Base-by-base conservation (phyloP, 176 grass and related monocot species). In the Aegilops speltoides region DNA sequence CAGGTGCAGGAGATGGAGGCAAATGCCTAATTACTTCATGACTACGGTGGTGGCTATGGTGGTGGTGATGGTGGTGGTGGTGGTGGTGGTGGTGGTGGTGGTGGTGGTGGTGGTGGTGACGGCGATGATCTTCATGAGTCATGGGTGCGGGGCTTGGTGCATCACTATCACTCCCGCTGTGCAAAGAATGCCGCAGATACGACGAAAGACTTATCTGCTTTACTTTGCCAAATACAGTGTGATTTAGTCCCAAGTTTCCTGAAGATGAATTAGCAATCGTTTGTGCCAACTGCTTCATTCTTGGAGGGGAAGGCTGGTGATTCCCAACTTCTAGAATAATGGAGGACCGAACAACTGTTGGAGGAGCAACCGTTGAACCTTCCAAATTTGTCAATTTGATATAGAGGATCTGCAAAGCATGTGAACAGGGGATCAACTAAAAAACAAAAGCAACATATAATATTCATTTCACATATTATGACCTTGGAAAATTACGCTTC, bases 151-250 rank as follows among this genome's bases (percentile, higher is more conserved):
- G 93, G 90, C 80, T 87, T 62, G 95, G 84, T 83, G 93, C 83
- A 79, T 87, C 71, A 24, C 68, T 48, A 66, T 73, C 82, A 83
- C 77, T 73, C 14, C 71, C 52, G 40, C 40, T 87, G 60, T 81
- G 80, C 45, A 98, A 82, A 78, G 96, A 98, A 90, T 95, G 88
- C 28, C 43, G 89, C 78, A 98, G 91, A 89, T 92, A 92, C 7
- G 93, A 95, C 1, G 91, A 98, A 31, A 98, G 89, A 54, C 84
- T 94, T 77, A 92, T 87, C 88, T 94, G 93, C 79, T 98, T 95
- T 87, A 98, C 96, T 90, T 64, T 88, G 37, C 93, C 96, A 89
- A 98, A 98, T 68, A 95, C 79, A 56, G 88, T 95, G 46, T 95
- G 86, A 68, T 98, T 98, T 37, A 98, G 61, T 74, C 96, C 91